Conservation (phyloP, 2,329 filamentous ascomycete genomes). For the Sporothrix curviconia region DNA sequence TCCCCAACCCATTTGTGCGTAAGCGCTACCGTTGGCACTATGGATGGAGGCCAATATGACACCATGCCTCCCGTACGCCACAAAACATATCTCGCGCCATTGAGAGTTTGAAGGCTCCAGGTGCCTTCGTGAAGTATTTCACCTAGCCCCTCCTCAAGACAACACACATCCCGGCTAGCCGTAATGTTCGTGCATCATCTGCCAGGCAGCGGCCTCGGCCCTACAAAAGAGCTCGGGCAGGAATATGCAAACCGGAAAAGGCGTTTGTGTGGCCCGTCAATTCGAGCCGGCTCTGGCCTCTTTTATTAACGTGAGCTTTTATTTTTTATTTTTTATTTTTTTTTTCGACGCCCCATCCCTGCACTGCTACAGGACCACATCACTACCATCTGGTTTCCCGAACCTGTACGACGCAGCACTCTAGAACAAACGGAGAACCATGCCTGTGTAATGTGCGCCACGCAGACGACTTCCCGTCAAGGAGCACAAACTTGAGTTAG, state of each 20-base stretch:
- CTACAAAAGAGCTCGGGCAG: background rate
- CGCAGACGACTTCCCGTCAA: no score
- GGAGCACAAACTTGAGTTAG: no score
- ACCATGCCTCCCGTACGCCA: no score
- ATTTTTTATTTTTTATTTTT: background rate
- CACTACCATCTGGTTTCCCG: slow-evolving; percentile 7
- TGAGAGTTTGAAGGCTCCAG: no score
- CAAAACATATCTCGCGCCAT: no score
- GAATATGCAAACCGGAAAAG: background rate
- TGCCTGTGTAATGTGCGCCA: no score
- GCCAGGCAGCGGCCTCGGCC: background rate
- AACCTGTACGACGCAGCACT: background rate
- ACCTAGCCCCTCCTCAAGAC: background rate
- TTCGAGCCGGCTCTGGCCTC: background rate
- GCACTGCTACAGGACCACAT: slow-evolving; percentile 12
- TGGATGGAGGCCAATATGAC: no score
- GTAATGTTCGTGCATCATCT: slow-evolving; percentile 12
- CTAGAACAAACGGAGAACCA: slow-evolving; percentile 1
- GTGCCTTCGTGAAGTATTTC: no score
- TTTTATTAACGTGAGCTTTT: background rate
- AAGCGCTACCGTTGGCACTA: no score
- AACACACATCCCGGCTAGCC: slow-evolving; percentile 7
- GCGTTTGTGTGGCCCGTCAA: background rate
- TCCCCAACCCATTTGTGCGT: background rate
- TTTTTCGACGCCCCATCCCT: background rate